Evolutionary conservation across 352 stramenopile genomes (phyloP).

Genomic region (Pythium apleroticum): DNA sequence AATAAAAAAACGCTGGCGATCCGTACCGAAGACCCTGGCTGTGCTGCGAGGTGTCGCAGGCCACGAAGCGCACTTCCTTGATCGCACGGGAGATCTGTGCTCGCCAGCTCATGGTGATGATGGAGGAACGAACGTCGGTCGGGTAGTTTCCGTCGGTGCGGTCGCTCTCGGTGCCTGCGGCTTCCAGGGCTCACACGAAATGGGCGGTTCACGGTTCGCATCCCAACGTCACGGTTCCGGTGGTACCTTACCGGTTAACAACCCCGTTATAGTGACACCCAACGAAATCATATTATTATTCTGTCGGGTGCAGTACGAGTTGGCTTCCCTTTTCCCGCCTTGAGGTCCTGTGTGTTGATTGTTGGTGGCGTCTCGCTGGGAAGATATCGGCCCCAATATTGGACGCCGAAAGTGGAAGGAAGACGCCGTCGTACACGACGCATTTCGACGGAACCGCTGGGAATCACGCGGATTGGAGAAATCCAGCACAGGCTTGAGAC

Average conservation of each 20-base stretch:
- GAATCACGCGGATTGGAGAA: neutral
- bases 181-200: conserved; percentile 1
- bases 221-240: conserved; percentile 21
- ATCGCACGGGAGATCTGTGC: conserved; percentile 86
- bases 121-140: conserved; percentile 2
- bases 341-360: neutral
- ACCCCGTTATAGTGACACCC: conserved; percentile 22
- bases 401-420: neutral
- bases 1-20: neutral
- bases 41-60: conserved; percentile 82
- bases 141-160: neutral
- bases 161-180: neutral
- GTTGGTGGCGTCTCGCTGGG: conserved; percentile 6
- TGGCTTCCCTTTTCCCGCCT: conserved; percentile 5
- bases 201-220: conserved; percentile 15
- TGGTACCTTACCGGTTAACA: conserved; percentile 11
- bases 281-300: neutral
- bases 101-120: conserved; percentile 77
- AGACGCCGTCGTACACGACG: neutral
- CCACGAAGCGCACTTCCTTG: conserved; percentile 83
- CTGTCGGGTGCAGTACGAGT: conserved; percentile 13
- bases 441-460: neutral
- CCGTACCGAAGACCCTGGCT: conserved; percentile 76
- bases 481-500: neutral
- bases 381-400: conserved; percentile 14